Evolutionary conservation across 345 rosid genomes (phyloP), one percentile per base, ranked within the genome.

Genomic region (Dipteronia sinensis): DNA sequence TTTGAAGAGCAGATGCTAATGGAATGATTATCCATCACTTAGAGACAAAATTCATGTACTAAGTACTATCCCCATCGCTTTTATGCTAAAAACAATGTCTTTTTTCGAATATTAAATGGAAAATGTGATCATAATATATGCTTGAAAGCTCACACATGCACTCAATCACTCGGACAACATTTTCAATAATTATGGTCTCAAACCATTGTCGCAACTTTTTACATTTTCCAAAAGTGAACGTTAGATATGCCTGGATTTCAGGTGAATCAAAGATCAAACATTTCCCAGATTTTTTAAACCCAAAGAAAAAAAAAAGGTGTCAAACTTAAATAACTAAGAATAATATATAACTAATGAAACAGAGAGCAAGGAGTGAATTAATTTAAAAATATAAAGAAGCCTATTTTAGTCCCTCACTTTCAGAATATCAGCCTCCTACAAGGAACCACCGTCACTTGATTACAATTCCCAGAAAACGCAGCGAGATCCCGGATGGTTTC

Each of bases 401-500:
- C 34, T 7, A 34, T 47, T 38, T 75, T 78, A 29, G 70, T 67
- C 71, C 62, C 63, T 73, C 59, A n/a, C 31, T 53, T 81, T 89
- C 80, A 95, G 88, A 96, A 96, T 23, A 88, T 84, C 77, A 96
- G 80, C 87, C 85, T 96, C 85, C 97, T 87, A 44, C 94, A 77
- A n/a, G 77, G 83, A 74, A 71, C 75, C 75, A 64, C 76, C 56
- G 77, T 46, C 15, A 72, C 58, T 23, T 76, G 80, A 68, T 69
- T 69, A 69, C 74, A 67, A 27, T 79, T 82, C 29, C 85, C 69
- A 64, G 83, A 71, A 42, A 81, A 72, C 27, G 83, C 75, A 64
- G 90, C 95, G 25, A 92, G 85, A 82, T 91, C 90, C 23, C 81
- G 59, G 80, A 96, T 94, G 42, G 94, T 89, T 80, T 96, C 99